phyloP scores from a whole-genome alignment of 2,329 filamentous ascomycete genomes.

The Sphaerulina populicola region DNA sequence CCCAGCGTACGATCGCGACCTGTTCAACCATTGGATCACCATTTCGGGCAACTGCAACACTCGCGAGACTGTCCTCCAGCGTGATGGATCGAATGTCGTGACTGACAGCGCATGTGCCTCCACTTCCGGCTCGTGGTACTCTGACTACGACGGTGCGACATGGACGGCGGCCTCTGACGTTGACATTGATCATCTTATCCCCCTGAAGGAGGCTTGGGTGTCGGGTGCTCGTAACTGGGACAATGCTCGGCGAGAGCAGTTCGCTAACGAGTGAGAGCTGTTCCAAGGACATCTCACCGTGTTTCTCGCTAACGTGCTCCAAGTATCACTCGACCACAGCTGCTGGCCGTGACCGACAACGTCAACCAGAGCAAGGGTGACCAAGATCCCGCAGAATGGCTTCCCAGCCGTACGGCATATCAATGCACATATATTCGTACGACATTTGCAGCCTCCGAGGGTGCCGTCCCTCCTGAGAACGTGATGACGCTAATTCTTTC shows the following conservation, averaged over 20 bases:
- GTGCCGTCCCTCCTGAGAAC: neutral
- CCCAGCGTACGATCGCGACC: conserved; percentile 53
- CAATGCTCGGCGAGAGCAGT: conserved; percentile 54
- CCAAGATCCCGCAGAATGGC: conserved; percentile 64
- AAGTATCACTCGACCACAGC: conserved; percentile 65
- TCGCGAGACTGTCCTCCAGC: conserved; percentile 54
- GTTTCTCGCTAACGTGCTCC: neutral
- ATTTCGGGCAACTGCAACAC: conserved; percentile 62
- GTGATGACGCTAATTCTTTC: neutral
- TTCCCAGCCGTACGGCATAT: conserved; percentile 60
- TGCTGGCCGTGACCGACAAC: conserved; percentile 69
- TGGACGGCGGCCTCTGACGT: conserved; percentile 62
- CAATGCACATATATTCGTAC: conserved; percentile 65
- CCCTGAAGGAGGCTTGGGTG: conserved; percentile 44
- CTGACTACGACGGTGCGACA: conserved; percentile 63
- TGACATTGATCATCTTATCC: conserved; percentile 79
- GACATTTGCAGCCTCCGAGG: neutral
- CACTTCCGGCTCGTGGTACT: conserved; percentile 59
- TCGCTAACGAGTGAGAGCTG: conserved; percentile 48
- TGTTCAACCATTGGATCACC: conserved; percentile 66
- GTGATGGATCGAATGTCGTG: conserved; percentile 60
- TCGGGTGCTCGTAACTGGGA: conserved; percentile 68
- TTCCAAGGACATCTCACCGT: too few relatives aligned
- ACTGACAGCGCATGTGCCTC: conserved; percentile 53
- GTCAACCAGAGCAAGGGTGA: conserved; percentile 70